Evolutionary conservation across 768 basidiomycete species (phyloP), one percentile per base, ranked within the genome.

Genomic region (Leccinum subtestaceum): DNA sequence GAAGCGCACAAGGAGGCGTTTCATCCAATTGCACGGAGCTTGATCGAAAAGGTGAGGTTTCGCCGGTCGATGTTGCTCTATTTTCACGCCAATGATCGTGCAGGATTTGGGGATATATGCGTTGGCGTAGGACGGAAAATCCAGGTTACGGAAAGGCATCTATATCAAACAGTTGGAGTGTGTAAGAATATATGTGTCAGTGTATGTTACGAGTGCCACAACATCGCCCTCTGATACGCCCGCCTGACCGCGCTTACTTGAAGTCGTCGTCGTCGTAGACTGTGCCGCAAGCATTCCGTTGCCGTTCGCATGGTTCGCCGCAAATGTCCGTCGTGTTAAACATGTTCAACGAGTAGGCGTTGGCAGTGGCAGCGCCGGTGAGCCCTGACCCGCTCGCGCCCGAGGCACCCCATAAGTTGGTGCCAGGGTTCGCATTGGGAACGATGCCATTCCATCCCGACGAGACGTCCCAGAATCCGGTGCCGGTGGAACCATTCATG

Each of bases 21-120:
- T 78, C 90, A 92, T 71, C 90, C 91, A 0, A 90, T 91, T 59
- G 90, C 90, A 21, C 76, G 82, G 63, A 85, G 78, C 69, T 64
- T 91, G 64, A 90, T 93, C 64, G 88, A 88, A 64, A 89, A 89
- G 83, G 91, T 88, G 59, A 4, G 50, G 9, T 40, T 17, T 9
- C 17, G 38, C 7, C 1, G 15, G 48, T 11, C 6, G 19, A 21
- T 10, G n/a, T 29, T 51, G 56, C 55, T 53, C 4, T 11, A 5
- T 7, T 10, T 32, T 40, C 8, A 17, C 17, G 17, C 3, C 17
- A 9, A 40, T n/a, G 17, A 40, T 40, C 17, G 4, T n/a, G 38
- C 38, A 65, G 63, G 63, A 65, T 27, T 56, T 65, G 25, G 63
- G 60, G 23, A 51, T 64, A 19, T 9, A 38, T 27, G 12, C 4